phyloP scores from a whole-genome alignment of 371 early-diverging fungal genomes.

The Conidiobolus incongruus region DNA sequence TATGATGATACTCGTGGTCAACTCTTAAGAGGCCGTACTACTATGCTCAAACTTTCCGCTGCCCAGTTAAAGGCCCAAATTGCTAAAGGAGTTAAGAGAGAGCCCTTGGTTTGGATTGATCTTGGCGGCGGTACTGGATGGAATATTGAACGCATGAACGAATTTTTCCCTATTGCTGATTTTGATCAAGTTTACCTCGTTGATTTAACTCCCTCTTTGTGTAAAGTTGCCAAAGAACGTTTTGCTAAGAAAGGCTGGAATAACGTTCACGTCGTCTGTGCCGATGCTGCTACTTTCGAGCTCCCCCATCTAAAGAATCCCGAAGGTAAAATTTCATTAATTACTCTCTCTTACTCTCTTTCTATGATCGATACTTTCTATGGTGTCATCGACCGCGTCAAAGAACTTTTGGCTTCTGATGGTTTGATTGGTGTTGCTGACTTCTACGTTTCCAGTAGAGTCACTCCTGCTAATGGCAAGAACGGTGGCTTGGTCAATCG shows the following conservation, averaged over 20 bases:
- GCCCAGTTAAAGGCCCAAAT: constrained; percentile 45
- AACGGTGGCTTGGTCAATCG: constrained; percentile 23
- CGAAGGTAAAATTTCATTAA: constrained; percentile 37
- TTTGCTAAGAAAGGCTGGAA: constrained; percentile 50
- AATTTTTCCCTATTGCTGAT: constrained; percentile 36
- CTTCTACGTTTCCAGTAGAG: constrained; percentile 35
- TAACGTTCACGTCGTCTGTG: constrained; percentile 55
- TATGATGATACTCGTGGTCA: constrained; percentile 32
- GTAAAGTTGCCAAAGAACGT: constrained; percentile 50
- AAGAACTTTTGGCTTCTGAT: constrained; percentile 27
- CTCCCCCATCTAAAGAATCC: constrained; percentile 24
- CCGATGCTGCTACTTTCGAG: constrained; percentile 47
- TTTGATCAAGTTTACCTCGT: constrained; percentile 62
- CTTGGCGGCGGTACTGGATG: constrained; percentile 72
- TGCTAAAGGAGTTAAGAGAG: too few relatives aligned
- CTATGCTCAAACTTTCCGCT: constrained; percentile 56
- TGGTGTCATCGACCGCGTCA: constrained; percentile 42
- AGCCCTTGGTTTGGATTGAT: constrained; percentile 41
- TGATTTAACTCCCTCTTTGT: constrained; percentile 61
- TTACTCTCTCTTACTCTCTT: constrained; percentile 70
- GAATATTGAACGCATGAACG: constrained; percentile 71
- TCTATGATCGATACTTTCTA: constrained; percentile 64
- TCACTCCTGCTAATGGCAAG: constrained; percentile 15
- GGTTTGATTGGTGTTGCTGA: constrained; percentile 60
- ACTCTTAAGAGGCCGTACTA: constrained; percentile 51